phyloP scores from a whole-genome alignment of 345 rosid genomes.

The Dimocarpus longan region DNA sequence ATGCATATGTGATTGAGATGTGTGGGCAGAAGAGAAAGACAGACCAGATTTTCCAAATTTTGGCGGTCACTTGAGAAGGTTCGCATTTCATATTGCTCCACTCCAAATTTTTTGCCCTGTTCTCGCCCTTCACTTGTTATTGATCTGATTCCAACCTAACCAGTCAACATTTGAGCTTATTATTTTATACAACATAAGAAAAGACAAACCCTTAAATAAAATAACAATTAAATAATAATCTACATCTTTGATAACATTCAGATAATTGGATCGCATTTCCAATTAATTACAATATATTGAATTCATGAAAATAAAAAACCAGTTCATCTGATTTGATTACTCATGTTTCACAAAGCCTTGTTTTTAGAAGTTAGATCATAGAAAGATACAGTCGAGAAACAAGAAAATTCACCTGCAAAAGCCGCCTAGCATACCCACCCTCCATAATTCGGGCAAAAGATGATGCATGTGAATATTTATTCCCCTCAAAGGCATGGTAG shows the following conservation, averaged over 20 bases:
- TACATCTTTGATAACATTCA: not conserved
- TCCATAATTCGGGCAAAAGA: conserved; percentile 99
- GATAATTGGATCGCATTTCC: not conserved
- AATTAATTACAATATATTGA: not conserved
- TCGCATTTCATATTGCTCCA: conserved; percentile 95
- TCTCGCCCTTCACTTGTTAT: conserved; percentile 86
- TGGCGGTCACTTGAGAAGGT: conserved; percentile 81
- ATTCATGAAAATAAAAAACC: not conserved
- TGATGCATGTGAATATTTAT: conserved; percentile 94
- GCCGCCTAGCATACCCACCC: conserved; percentile 89
- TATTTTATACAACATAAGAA: conserved; percentile 3
- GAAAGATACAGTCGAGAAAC: conserved; percentile 4
- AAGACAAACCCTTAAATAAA: not conserved
- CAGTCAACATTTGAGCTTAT: conserved; percentile 14
- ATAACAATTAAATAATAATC: not conserved
- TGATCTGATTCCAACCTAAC: conserved; percentile 92
- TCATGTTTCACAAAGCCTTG: not conserved
- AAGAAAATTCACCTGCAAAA: conserved; percentile 67
- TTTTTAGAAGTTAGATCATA: not conserved
- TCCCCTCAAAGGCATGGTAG: conserved; percentile 86
- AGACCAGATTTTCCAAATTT: conserved; percentile 82
- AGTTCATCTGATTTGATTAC: not conserved
- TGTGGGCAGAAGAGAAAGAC: conserved; percentile 25
- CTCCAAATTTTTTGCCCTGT: conserved; percentile 92
- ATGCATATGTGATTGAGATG: not conserved